Evolutionary conservation across 495 filamentous ascomycete species (phyloP), one percentile per base, ranked within the genome.

Genomic region (Cercophora samala): DNA sequence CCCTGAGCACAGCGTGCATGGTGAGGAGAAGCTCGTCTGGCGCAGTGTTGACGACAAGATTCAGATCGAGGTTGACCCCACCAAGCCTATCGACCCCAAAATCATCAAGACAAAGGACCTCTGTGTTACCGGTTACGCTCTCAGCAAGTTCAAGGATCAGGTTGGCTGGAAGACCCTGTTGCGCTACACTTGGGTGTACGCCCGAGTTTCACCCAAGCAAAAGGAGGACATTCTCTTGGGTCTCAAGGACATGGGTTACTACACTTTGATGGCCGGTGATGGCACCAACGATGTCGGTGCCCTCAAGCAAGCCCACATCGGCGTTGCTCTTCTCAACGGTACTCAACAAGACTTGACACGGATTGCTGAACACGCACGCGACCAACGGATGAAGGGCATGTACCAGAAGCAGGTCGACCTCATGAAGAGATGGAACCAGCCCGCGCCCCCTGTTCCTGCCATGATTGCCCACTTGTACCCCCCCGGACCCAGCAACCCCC

Each of bases 261-360:
- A 93, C 37, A 99, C 95, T 18, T 85, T 98, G 72, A 99, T 99
- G 95, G 97, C 94, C 69, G 95, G 95, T 74, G 95, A 99, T 73
- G 95, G 95, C 67, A 99, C 95, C 60, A 99, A 99, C 74, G 95
- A 99, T 75, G 95, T 99, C 61, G 95, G 95, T 54, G 95, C 95
- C 37, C 81, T 99, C 74, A 99, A 99, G 84, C 95, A 99, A 82
- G 96, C 95, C 24, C 96, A 99, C 72, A 90, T 99, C 64, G 95
- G 95, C 74, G 91, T 98, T 69, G 95, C 95, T 15, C 88, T 99
- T 46, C 85, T 99, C 66, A 99, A 99, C 75, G 95, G 95, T 32
- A 94, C 95, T 1, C 89, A 88, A 73, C 90, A 97, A 2, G 95
- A 97, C 75, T 83, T 99, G 52, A 89, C 89, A 58, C 90, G 88